These are phyloP conservation scores for Botryotinia calthae DNA, from an alignment of 2,329 filamentous ascomycete genomes.

Conservation along the genomic window DNA sequence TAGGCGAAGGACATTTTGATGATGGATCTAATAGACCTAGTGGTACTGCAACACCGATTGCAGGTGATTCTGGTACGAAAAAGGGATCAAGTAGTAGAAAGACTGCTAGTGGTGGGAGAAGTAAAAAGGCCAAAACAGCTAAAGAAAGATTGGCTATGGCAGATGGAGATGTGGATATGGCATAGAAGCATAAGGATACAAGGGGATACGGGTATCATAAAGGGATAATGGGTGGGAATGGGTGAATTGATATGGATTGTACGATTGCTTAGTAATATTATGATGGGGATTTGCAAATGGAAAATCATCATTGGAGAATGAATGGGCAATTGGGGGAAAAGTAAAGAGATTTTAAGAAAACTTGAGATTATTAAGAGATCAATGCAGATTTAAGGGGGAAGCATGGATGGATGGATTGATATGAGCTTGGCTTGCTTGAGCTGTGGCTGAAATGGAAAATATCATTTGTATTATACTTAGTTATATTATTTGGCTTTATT, in stretches of 20 bases:
- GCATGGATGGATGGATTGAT: not conserved
- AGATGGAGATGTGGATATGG: conserved; percentile 50
- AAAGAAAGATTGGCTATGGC: conserved; percentile 68
- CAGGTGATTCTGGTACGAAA: conserved; percentile 51
- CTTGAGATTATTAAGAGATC: not conserved
- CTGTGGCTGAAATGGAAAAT: not conserved
- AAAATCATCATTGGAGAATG: not conserved
- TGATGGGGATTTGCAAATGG: not conserved
- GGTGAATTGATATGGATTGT: not conserved
- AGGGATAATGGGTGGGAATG: not conserved
- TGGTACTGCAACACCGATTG: conserved; percentile 79
- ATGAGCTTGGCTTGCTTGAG: not conserved
- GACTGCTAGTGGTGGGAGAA: conserved; percentile 47
- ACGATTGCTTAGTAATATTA: conserved; percentile 9
- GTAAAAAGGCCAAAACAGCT: conserved; percentile 65
- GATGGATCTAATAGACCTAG: conserved; percentile 78
- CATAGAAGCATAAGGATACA: not conserved
- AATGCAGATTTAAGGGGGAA: not conserved
- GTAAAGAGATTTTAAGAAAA: not conserved
- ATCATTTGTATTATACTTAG: not conserved
- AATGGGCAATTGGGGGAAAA: not conserved
- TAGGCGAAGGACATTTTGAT: conserved; percentile 96
- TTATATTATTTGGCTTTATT: not conserved
- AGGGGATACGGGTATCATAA: not conserved
- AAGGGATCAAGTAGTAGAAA: conserved; percentile 40